Base-by-base conservation (phyloP, 768 basidiomycete species). In the Hypholoma sublateritium region DNA sequence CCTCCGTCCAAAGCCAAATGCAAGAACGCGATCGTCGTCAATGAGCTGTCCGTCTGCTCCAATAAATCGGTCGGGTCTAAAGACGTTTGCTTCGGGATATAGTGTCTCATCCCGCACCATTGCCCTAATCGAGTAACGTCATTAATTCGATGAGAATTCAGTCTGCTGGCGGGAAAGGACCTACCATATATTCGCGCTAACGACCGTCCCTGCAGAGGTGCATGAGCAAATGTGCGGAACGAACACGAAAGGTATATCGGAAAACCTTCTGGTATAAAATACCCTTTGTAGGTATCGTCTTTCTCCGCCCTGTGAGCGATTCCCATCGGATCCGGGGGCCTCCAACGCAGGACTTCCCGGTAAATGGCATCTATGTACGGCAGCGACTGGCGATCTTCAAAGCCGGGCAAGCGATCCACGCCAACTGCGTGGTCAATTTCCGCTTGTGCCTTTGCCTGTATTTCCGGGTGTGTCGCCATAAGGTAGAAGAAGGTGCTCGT, bases 351-450 rank as follows among this genome's bases (percentile, higher is more conserved):
- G 19, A 62, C 22, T 51, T 65, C 63, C 9, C 56, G 54, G 43
- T 59, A 62, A n/a, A 69, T 45, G 2, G 67, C 65, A 6, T 66
- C 67, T 16, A 63, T 47, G 43, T 68, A 76, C 0, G 74, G 74
- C 2, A 75, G 55, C 14, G 59, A 43, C 0, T 22, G 17, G 9
- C 66, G 55, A 59, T 75, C 74, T 8, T 62, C 61, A 36, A 70
- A 65, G 1, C 53, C 60, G 0, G 72, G 71, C 2, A 75, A 60
- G 1, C 74, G 67, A 8, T 67, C 60, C 3, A 28, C 24, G 1
- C 76, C 75, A 14, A 74, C 55, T 2, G 74, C 66, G 0, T 59
- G 51, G 54, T 77, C 73, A 12, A 77, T 65, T 51, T 76, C 74
- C 2, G 36, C 64, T 55, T 72, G 74, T 2, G 71, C 74, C 55